phyloP scores from a whole-genome alignment of 495 filamentous ascomycete genomes.

The Immersiella caudata region DNA sequence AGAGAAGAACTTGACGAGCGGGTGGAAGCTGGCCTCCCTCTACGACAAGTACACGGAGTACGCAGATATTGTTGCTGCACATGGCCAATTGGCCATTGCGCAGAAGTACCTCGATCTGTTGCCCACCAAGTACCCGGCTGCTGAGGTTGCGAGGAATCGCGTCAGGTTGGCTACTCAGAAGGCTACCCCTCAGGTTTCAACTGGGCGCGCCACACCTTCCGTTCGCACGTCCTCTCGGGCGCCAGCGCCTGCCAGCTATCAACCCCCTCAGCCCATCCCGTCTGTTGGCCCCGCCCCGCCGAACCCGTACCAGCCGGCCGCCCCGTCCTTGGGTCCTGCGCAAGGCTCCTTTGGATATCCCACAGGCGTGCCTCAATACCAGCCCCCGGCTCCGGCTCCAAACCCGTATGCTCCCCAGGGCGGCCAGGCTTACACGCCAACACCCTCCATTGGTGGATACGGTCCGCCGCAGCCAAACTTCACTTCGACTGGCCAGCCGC shows the following conservation, averaged over 20 bases:
- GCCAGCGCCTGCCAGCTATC: conserved; percentile 42
- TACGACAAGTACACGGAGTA: conserved; percentile 98
- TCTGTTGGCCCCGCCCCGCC: conserved; percentile 36
- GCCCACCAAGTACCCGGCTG: conserved; percentile 81
- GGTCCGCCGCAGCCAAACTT: conserved; percentile 34
- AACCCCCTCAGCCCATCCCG: conserved; percentile 40
- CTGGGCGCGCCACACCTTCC: conserved; percentile 29
- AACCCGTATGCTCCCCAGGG: conserved; percentile 21
- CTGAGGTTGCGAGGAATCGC: conserved; percentile 82
- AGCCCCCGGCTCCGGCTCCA: conserved; percentile 40
- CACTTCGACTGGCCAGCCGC: conserved; percentile 20
- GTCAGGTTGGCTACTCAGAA: conserved; percentile 85
- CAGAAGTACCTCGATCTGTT: conserved; percentile 91
- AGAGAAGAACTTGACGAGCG: conserved; percentile 67
- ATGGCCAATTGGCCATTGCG: conserved; percentile 83
- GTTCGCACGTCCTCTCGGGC: conserved; percentile 35
- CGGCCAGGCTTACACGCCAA: conserved; percentile 26
- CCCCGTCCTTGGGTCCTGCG: conserved; percentile 39
- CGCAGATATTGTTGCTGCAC: conserved; percentile 88
- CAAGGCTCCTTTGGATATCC: conserved; percentile 59
- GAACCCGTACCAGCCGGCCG: conserved; percentile 42
- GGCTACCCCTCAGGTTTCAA: conserved; percentile 42
- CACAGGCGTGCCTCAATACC: conserved; percentile 37
- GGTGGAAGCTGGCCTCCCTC: conserved; percentile 85
- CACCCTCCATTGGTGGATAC: conserved; percentile 39